Evolutionary conservation across 2,329 filamentous ascomycete species (phyloP), one percentile per base, ranked within the genome.

Genomic region (Bipolaris gigantea): DNA sequence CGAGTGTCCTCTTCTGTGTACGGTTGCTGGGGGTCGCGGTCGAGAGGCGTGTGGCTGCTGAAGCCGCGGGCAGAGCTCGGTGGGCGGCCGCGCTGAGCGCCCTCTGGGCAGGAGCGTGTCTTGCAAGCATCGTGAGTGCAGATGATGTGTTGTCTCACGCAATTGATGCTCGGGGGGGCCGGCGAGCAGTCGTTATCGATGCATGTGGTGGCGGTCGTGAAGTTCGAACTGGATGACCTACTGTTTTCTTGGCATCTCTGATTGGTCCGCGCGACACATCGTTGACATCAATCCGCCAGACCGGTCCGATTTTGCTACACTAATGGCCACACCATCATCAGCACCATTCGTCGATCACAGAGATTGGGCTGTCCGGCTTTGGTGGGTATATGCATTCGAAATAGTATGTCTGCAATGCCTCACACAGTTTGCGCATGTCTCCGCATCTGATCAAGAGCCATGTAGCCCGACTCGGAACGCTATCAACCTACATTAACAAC

Each of bases 1-100:
- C 74, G 79, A 97, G 89, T 65, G 83, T 83, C 75, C 93, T 87
- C 71, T 77, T 77, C 74, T 85, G 84, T 65, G 80, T 78, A 51
- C 62, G 66, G 47, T 66, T 70, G 41, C 66, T 63, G 55, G 69
- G 79, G 68, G 78, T 78, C 52, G 64, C 61, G 66, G 76, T 64
- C 62, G 71, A 70, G 60, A 74, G 67, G 59, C 73, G 73, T 55
- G 73, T 68, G 49, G 70, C 69, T 61, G 72, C 67, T 48, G 70
- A 61, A 51, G 73, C 69, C 52, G 73, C 71, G 46, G 76, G 76
- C 42, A 76, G 70, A 54, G 73, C 67, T 61, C 75, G 75, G 63
- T 75, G 73, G 55, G 75, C 70, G 59, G 73, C 71, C 55, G 70
- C 70, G 59, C 64, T 71, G 59, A 79, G 68, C 55, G 75, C 68